A percentile compares a stretch with the other conserved stretches of the same genome.
Conservation (phyloP, 164 flowering plant species). For the Aristolochia fimbriata region DNA sequence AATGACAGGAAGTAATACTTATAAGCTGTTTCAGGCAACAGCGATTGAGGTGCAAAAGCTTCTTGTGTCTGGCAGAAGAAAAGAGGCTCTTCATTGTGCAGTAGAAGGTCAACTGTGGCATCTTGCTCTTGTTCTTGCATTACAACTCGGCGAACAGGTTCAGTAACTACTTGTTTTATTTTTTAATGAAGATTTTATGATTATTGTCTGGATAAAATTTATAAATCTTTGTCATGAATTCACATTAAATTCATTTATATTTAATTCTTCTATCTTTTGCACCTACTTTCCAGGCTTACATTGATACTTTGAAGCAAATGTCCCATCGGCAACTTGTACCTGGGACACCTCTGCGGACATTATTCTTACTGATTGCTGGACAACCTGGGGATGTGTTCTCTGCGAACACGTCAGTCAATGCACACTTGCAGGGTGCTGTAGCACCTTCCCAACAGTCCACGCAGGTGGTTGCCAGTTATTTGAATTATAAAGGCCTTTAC, state of each 20-base stretch:
- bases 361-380: conserved; percentile 86
- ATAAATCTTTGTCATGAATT: no score
- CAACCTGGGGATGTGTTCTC: conserved; percentile 91
- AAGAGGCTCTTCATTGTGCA: conserved; percentile 86
- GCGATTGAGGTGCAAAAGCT: conserved; percentile 88
- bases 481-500: no score
- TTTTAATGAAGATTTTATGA: background rate
- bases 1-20: conserved; percentile 6
- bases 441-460: conserved; percentile 38
- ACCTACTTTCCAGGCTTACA: conserved; percentile 54
- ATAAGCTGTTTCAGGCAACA: conserved; percentile 42
- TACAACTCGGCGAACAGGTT: conserved; percentile 90
- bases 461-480: conserved; percentile 36
- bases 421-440: conserved; percentile 17
- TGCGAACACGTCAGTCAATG: conserved; percentile 14
- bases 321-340: conserved; percentile 67
- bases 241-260: no score
- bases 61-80: conserved; percentile 84
- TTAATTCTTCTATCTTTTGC: background rate
- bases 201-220: no score
- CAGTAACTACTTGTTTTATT: background rate
- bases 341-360: conserved; percentile 89
- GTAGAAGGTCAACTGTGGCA: conserved; percentile 97
- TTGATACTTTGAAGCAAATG: conserved; percentile 89
- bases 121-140: conserved; percentile 83